These are phyloP conservation scores for Diplocarpon mali DNA, from an alignment of 2,329 filamentous ascomycete species.

Conservation along the genomic window DNA sequence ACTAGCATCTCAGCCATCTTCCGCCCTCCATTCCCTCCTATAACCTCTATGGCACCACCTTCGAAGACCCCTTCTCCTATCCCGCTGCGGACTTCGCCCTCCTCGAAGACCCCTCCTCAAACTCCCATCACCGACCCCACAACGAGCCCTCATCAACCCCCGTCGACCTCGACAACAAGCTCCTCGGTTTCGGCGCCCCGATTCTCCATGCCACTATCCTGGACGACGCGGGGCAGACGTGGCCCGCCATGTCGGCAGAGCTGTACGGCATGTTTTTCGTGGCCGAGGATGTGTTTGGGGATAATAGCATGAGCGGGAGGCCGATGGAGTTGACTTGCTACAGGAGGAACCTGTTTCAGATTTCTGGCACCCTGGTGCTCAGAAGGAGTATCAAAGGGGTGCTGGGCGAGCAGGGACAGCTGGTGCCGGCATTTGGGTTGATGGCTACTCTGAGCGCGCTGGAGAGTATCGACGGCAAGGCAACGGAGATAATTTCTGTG, in stretches of 20 bases:
- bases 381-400: too few relatives aligned
- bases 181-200: conserved; percentile 26
- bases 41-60: too few relatives aligned
- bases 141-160: too few relatives aligned
- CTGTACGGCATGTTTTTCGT: conserved; percentile 85
- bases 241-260: conserved; percentile 49
- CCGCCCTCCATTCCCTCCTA: too few relatives aligned
- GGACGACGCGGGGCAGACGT: conserved; percentile 37
- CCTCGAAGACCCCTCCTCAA: too few relatives aligned
- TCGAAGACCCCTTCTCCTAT: too few relatives aligned
- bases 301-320: conserved; percentile 43
- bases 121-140: too few relatives aligned
- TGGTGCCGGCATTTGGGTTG: conserved; percentile 68
- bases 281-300: conserved; percentile 44
- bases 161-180: conserved; percentile 27
- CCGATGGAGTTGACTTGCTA: conserved; percentile 94
- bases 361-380: conserved; percentile 85
- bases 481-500: conserved; percentile 89
- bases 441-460: conserved; percentile 86
- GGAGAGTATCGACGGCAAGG: conserved; percentile 86
- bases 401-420: conserved; percentile 79
- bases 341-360: conserved; percentile 89
- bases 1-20: too few relatives aligned
- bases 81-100: too few relatives aligned
- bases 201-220: conserved; percentile 35